Evolutionary conservation across 2,329 filamentous ascomycete species (phyloP), one percentile per base, ranked within the genome.

Genomic region (Ceratocystis cubensis): DNA sequence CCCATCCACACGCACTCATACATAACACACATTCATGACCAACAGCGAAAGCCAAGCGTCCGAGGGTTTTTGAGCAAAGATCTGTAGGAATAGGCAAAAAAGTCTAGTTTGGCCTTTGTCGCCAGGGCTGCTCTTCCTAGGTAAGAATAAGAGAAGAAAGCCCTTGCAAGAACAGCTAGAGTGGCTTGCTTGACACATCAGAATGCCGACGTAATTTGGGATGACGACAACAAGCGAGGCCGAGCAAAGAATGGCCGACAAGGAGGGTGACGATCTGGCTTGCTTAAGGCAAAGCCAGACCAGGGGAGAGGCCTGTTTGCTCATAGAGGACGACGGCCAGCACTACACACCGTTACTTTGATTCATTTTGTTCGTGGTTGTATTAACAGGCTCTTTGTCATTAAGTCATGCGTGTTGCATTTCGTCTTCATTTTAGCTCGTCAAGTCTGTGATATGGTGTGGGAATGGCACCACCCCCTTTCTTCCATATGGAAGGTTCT

Each of bases 401-500:
- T 41, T 41, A n/a, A 59, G 28, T 8, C 56, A 59, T 5, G 22
- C 48, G 22, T 53, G 20, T 15, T 53, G 48, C 46, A n/a, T 48
- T n/a, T 48, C 20, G 17, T 20, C 20, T 48, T 20, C 15, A 25
- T 53, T 25, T 53, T 53, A 25, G 8, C 48, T 53, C 25, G 22
- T 53, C 48, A 53, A 41, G 10, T 53, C 48, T 53, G 37, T 41
- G 37, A 41, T 41, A 41, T 41, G 37, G 46, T 20, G 25, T 57
- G 17, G 53, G 10, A 17, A 22, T 28, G 6, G 6, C 13, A 57
- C 56, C 13, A 15, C n/a, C 56, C 56, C 56, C 56, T 37, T 59
- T 33, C 56, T 59, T 59, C 56, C 56, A 59, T 59, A 59, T 59
- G 17, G 56, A 59, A 59, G 56, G 56, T 37, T 59, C 28, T 59